Percentiles rank a stretch among this genome's conserved stretches.
Conservation (phyloP, 768 basidiomycete genomes). For the Pisolithus sp. region DNA sequence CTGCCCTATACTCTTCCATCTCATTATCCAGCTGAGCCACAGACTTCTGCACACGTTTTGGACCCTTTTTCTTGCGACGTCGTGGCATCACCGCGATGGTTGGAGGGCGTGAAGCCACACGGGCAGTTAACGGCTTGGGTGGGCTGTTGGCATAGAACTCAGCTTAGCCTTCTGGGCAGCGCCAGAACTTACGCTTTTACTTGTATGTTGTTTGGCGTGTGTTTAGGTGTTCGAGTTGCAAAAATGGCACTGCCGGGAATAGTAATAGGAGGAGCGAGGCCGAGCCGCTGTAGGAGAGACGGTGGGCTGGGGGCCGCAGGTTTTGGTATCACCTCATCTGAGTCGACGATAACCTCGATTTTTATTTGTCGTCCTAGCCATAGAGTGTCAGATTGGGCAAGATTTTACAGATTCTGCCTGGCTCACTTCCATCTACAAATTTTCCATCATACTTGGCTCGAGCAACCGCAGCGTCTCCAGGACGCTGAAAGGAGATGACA, state of each 20-base stretch:
- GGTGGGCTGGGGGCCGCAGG: conserved; percentile 25
- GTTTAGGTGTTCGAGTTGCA: conserved; percentile 6
- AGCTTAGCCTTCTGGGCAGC: not conserved
- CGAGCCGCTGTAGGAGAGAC: conserved; percentile 35
- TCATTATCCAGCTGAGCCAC: conserved; percentile 64
- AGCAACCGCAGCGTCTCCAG: conserved; percentile 58
- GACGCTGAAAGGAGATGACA: conserved; percentile 57
- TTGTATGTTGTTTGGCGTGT: conserved; percentile 12
- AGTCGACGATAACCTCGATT: conserved; percentile 54
- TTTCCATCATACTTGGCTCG: conserved; percentile 69
- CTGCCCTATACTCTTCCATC: conserved; percentile 73
- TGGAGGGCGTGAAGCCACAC: conserved; percentile 14
- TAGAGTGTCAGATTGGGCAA: not conserved
- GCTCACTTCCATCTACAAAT: conserved; percentile 60
- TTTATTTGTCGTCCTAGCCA: conserved; percentile 58
- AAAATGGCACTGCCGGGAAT: not conserved
- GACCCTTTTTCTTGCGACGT: conserved; percentile 61
- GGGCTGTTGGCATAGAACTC: conserved; percentile 5
- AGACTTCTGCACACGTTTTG: conserved; percentile 66
- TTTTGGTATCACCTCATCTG: conserved; percentile 18
- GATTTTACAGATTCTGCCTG: not conserved
- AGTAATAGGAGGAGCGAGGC: conserved; percentile 2
- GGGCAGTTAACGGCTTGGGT: conserved; percentile 14
- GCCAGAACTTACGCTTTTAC: conserved; percentile 8
- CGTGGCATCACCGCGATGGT: conserved; percentile 25